Percentiles rank a stretch among this genome's conserved stretches.
phyloP scores from a whole-genome alignment of 2,329 filamentous ascomycete genomes.

The Gaeumannomyces tritici region DNA sequence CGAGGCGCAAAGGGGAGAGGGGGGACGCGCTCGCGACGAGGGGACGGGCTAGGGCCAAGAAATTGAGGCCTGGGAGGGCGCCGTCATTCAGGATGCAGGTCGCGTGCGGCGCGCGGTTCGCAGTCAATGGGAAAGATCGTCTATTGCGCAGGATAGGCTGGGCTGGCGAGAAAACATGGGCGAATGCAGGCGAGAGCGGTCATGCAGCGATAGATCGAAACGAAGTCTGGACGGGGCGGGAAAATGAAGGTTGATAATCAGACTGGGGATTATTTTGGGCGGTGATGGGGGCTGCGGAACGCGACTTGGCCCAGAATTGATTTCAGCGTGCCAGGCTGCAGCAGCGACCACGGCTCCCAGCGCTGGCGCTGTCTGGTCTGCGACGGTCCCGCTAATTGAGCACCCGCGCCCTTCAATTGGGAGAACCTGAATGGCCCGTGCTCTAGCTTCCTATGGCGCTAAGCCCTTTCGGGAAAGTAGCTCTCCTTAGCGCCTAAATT shows the following conservation, averaged over 20 bases:
- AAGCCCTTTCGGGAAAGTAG: neutral
- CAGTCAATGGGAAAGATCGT: neutral
- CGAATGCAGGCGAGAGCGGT: neutral
- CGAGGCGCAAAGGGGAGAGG: neutral
- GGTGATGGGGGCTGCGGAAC: neutral
- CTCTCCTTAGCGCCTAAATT: neutral
- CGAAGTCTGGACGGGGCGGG: too few relatives aligned
- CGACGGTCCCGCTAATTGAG: neutral
- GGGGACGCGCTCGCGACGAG: slow-evolving; percentile 1
- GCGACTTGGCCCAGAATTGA: neutral
- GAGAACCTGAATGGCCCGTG: neutral
- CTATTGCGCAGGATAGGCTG: neutral
- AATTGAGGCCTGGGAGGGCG: neutral
- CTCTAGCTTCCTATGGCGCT: neutral
- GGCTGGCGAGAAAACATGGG: neutral
- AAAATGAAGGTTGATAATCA: neutral
- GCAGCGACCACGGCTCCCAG: neutral
- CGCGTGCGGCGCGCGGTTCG: neutral
- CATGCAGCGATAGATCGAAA: neutral
- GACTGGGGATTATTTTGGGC: neutral
- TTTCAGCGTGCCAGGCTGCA: neutral
- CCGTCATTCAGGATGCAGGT: neutral
- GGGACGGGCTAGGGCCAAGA: neutral
- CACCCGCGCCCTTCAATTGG: neutral
- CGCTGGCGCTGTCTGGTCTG: neutral